Evolutionary conservation across 2,329 filamentous ascomycete species (phyloP).

Genomic region (Beauveria sp.): DNA sequence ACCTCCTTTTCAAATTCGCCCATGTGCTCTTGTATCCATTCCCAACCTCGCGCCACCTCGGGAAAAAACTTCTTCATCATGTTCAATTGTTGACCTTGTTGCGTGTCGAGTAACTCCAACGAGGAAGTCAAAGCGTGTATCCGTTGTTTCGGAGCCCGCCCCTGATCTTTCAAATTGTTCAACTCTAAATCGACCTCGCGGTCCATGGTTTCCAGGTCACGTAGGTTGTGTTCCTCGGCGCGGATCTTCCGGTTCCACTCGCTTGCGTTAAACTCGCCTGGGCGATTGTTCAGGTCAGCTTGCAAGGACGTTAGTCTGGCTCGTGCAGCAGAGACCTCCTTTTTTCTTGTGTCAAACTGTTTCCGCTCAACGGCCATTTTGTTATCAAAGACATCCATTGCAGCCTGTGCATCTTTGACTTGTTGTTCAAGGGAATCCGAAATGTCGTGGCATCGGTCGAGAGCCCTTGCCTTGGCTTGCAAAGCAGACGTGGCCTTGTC

Average conservation of each 20-base stretch:
- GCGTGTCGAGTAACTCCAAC: constrained; percentile 58
- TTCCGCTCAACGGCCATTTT: constrained; percentile 45
- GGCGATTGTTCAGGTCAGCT: constrained; percentile 52
- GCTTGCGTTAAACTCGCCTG: constrained; percentile 58
- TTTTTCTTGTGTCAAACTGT: constrained; percentile 40
- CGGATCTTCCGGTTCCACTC: constrained; percentile 67
- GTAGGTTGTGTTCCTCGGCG: constrained; percentile 48
- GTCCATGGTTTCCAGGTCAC: constrained; percentile 41
- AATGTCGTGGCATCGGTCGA: constrained; percentile 46
- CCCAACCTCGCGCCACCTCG: constrained; percentile 65
- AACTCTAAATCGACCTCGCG: constrained; percentile 32
- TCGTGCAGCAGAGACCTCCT: constrained; percentile 41
- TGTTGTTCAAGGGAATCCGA: constrained; percentile 37
- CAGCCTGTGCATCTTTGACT: constrained; percentile 27
- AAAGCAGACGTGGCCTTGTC: constrained; percentile 48
- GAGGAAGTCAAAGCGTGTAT: constrained; percentile 35
- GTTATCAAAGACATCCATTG: constrained; percentile 34
- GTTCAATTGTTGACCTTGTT: constrained; percentile 63
- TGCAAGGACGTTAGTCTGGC: constrained; percentile 56
- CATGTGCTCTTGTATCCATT: constrained; percentile 71
- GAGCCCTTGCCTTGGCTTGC: constrained; percentile 41
- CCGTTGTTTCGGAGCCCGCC: constrained; percentile 31
- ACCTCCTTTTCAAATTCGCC: constrained; percentile 65
- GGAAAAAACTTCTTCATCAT: constrained; percentile 52
- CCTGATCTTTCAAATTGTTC: constrained; percentile 33